phyloP scores from a whole-genome alignment of 2,329 filamentous ascomycete species.

The Raffaelea arxii region DNA sequence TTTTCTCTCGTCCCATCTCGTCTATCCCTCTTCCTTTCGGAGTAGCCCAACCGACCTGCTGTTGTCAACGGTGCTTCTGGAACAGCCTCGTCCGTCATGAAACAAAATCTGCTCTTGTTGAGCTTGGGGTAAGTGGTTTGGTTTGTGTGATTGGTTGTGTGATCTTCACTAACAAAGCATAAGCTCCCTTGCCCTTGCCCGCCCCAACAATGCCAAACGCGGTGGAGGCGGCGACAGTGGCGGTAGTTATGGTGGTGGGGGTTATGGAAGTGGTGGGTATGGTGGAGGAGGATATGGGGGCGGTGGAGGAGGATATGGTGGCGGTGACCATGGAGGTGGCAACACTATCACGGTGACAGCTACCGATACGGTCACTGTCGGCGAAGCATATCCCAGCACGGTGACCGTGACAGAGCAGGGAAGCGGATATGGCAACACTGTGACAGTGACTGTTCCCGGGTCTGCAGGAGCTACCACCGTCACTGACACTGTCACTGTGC shows the following conservation, averaged over 20 bases:
- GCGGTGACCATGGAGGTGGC: not conserved
- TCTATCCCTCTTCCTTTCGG: not conserved
- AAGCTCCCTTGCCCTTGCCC: slow-evolving; percentile 9
- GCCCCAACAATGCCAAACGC: slow-evolving; percentile 6
- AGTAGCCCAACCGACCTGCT: not conserved
- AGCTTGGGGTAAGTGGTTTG: slow-evolving; percentile 10
- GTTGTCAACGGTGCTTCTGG: not conserved
- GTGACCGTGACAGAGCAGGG: not conserved
- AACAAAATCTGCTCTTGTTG: slow-evolving; percentile 9
- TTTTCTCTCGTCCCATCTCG: not conserved
- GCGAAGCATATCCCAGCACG: not conserved
- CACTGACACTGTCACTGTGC: not conserved
- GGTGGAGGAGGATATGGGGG: not conserved
- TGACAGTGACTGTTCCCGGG: not conserved
- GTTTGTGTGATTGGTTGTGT: no score
- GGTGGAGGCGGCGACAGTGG: slow-evolving; percentile 8
- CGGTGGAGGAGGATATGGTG: not conserved
- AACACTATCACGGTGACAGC: no score
- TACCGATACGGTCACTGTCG: not conserved
- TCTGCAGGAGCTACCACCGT: not conserved
- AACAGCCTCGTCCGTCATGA: slow-evolving; percentile 1
- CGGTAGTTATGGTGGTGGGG: not conserved
- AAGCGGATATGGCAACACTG: not conserved
- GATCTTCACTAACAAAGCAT: slow-evolving; percentile 1
- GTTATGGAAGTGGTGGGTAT: not conserved